phyloP scores from a whole-genome alignment of 1,284 basidiomycete species.

The Sanghuangporus weigelae region DNA sequence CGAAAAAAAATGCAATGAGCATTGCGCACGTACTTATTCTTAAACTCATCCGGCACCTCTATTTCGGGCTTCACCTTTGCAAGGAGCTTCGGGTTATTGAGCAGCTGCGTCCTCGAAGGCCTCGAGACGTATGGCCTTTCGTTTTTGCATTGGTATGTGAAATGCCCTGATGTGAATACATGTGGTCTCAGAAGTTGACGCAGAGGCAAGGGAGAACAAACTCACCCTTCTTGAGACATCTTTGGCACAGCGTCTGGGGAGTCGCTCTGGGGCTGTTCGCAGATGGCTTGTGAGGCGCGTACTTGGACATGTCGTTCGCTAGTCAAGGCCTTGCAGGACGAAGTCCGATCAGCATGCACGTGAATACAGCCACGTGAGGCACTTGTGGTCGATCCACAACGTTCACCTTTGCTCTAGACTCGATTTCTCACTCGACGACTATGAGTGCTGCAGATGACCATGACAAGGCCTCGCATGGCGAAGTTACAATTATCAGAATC shows the following conservation, averaged over 20 bases:
- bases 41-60: slow-evolving; percentile 78
- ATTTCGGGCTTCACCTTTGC: slow-evolving; percentile 61
- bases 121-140: slow-evolving; percentile 68
- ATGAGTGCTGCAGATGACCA: neutral
- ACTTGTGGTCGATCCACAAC: too few relatives aligned
- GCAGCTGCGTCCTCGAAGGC: slow-evolving; percentile 69
- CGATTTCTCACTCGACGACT: neutral
- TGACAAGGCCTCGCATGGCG: neutral
- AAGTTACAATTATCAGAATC: slow-evolving; percentile 66
- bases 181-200: neutral
- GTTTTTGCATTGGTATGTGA: slow-evolving; percentile 73
- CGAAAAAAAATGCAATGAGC: slow-evolving; percentile 4
- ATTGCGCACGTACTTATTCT: slow-evolving; percentile 50
- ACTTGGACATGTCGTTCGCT: slow-evolving; percentile 60
- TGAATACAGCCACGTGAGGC: too few relatives aligned
- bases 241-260: slow-evolving; percentile 69
- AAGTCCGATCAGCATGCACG: too few relatives aligned
- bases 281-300: slow-evolving; percentile 63
- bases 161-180: slow-evolving; percentile 50
- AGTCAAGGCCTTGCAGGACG: too few relatives aligned
- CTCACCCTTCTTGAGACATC: slow-evolving; percentile 63
- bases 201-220: neutral
- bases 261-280: slow-evolving; percentile 56
- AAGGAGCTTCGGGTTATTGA: slow-evolving; percentile 63
- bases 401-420: too few relatives aligned